These are phyloP conservation scores for Euphorbia tirucalli DNA, from an alignment of 345 rosid genomes.

Conservation along the genomic window DNA sequence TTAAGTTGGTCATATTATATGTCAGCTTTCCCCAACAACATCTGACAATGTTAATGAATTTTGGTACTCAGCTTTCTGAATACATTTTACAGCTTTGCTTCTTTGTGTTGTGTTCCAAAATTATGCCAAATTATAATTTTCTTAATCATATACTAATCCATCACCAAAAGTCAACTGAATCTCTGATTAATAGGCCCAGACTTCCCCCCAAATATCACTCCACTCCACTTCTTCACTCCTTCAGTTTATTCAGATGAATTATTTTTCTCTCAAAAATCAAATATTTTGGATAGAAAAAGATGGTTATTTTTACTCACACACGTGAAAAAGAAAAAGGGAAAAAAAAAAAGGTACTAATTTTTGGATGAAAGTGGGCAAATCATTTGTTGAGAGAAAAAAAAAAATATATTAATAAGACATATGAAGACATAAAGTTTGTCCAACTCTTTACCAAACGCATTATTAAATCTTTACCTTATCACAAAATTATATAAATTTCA, in stretches of 20 bases:
- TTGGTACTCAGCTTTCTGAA: not conserved
- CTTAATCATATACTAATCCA: not conserved
- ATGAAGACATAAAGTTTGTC: too few relatives aligned
- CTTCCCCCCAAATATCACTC: not conserved
- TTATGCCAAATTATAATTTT: not conserved
- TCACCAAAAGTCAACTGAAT: not conserved
- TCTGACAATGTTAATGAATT: conserved; percentile 3
- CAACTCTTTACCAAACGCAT: too few relatives aligned
- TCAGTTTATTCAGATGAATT: not conserved
- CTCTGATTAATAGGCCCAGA: not conserved
- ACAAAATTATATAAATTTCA: too few relatives aligned
- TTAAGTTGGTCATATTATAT: not conserved
- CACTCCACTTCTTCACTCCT: not conserved
- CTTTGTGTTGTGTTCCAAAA: too few relatives aligned
- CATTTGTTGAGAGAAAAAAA: too few relatives aligned
- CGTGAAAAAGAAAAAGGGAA: not conserved
- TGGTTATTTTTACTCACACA: not conserved
- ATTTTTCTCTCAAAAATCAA: conserved; percentile 6
- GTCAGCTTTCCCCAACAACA: not conserved
- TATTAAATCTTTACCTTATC: too few relatives aligned
- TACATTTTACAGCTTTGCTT: not conserved
- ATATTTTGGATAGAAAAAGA: too few relatives aligned
- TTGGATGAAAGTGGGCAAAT: too few relatives aligned
- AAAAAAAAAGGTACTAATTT: too few relatives aligned
- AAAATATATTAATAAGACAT: too few relatives aligned